Evolutionary conservation across 1,284 basidiomycete genomes (phyloP).

Genomic region (Tranzscheliella williamsii): DNA sequence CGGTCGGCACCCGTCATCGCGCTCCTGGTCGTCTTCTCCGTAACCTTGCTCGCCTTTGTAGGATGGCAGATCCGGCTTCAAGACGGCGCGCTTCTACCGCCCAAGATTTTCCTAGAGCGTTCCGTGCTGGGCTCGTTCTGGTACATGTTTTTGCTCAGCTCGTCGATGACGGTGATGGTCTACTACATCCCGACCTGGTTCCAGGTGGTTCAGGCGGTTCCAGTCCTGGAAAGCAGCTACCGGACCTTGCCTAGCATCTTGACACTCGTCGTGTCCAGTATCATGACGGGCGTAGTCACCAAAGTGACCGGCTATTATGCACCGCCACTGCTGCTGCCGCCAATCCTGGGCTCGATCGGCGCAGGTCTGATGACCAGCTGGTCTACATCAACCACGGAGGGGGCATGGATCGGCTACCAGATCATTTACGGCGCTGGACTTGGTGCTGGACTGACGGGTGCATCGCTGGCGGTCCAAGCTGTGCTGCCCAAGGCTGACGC

Average conservation of each 20-base stretch:
- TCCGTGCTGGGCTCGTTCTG: slow-evolving; percentile 9
- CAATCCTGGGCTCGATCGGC: slow-evolving; percentile 9
- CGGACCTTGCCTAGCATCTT: slow-evolving; percentile 9
- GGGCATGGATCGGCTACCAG: slow-evolving; percentile 16
- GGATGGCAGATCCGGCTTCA: slow-evolving; percentile 11
- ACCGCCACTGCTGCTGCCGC: slow-evolving; percentile 7
- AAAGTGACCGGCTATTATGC: slow-evolving; percentile 11
- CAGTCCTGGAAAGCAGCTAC: slow-evolving; percentile 6
- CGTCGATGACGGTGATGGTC: slow-evolving; percentile 12
- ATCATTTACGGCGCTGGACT: slow-evolving; percentile 12
- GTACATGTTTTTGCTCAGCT: slow-evolving; percentile 10
- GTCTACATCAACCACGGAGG: neutral
- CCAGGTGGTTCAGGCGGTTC: slow-evolving; percentile 7
- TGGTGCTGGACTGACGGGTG: slow-evolving; percentile 12
- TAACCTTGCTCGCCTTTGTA: slow-evolving; percentile 8
- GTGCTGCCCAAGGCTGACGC: slow-evolving; percentile 5
- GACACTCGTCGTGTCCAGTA: slow-evolving; percentile 4
- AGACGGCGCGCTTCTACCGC: slow-evolving; percentile 8
- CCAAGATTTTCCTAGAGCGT: slow-evolving; percentile 6
- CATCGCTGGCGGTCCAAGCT: slow-evolving; percentile 16
- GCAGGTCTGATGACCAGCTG: slow-evolving; percentile 12
- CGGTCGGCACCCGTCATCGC: slow-evolving; percentile 5
- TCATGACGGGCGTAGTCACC: slow-evolving; percentile 3
- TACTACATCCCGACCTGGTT: slow-evolving; percentile 30
- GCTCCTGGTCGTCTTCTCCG: slow-evolving; percentile 5